Base-by-base conservation (phyloP, 306 rosid genomes). In the Gleditsia sinensis region DNA sequence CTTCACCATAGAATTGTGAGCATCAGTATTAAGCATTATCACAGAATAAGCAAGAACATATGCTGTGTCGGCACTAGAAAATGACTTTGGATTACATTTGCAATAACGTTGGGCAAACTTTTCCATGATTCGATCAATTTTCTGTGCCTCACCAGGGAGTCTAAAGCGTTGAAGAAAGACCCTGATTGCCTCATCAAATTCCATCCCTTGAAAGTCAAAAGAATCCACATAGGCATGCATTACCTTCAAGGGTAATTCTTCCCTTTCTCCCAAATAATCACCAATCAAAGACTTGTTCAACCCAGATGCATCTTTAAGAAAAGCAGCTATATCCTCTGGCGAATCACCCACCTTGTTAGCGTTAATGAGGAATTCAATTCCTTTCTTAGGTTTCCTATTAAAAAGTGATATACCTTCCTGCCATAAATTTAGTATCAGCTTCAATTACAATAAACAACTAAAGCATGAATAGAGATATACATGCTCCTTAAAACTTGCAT, bases 321-420 rank as follows among this genome's bases (percentile, higher is more conserved):
- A 95, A 72, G 88, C 63, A 71, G 98, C 99, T 69, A 95, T 95
- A 74, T 92, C 97, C 86, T 92, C 96, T 1, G 99, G 98, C 66
- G 97, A 90, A 79, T 74, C 76, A 12, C 98, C 97, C 86, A 95
- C 96, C 90, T 95, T 95, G 78, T 88, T 90, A 67, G 96, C 97
- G 86, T 90, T 92, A 49, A 95, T 92, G 77, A 95, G 99, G 81
- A 95, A 95, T 72, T 92, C 97, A 56, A 95, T 92, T 83, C 99
- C 99, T 82, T 95, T 95, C 77, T 78, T 90, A 43, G 99, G 99
- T 80, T 92, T 95, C 82, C 92, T 89, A 80, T 95, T 95, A 75
- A 95, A 95, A 83, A 95, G 92, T 34, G 99, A 90, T 86, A 95
- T 90, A 84, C 99, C 99, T 92, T 95, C 98, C 99, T 95, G 99